These are phyloP conservation scores for Aspergillus sp. DNA, from an alignment of 2,329 filamentous ascomycete genomes.

Conservation along the genomic window DNA sequence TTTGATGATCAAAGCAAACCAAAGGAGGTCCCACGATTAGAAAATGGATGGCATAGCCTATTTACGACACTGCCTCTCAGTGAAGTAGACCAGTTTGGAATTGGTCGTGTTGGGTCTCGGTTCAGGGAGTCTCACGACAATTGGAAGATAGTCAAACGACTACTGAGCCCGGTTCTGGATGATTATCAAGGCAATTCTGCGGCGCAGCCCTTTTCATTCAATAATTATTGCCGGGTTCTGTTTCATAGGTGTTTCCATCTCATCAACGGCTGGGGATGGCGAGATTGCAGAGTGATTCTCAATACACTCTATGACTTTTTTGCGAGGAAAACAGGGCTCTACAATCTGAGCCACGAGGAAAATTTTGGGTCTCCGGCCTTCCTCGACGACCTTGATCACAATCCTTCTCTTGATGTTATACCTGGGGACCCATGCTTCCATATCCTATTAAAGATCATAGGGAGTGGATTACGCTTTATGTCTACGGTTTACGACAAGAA, in stretches of 20 bases:
- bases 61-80: slow-evolving; percentile 51
- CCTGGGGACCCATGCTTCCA: slow-evolving; percentile 53
- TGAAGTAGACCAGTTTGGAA: slow-evolving; percentile 49
- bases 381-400: slow-evolving; percentile 45
- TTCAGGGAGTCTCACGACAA: slow-evolving; percentile 40
- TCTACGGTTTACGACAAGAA: slow-evolving; percentile 44
- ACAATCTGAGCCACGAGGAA: slow-evolving; percentile 49
- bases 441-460: slow-evolving; percentile 55
- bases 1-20: slow-evolving; percentile 35
- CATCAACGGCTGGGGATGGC: slow-evolving; percentile 54
- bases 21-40: slow-evolving; percentile 26
- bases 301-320: slow-evolving; percentile 57
- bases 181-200: slow-evolving; percentile 41
- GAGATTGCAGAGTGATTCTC: slow-evolving; percentile 50
- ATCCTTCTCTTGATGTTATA: slow-evolving; percentile 40
- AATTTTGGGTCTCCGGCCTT: slow-evolving; percentile 49
- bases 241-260: slow-evolving; percentile 51
- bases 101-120: slow-evolving; percentile 37
- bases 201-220: slow-evolving; percentile 42
- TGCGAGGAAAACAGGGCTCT: slow-evolving; percentile 45
- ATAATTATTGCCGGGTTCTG: slow-evolving; percentile 50
- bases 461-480: slow-evolving; percentile 46
- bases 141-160: slow-evolving; percentile 45
- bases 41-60: slow-evolving; percentile 38
- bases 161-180: slow-evolving; percentile 45